Percentiles rank a stretch among this genome's conserved stretches.
phyloP scores from a whole-genome alignment of 192 early-diverging fungal species.

The Coemansia sp. region DNA sequence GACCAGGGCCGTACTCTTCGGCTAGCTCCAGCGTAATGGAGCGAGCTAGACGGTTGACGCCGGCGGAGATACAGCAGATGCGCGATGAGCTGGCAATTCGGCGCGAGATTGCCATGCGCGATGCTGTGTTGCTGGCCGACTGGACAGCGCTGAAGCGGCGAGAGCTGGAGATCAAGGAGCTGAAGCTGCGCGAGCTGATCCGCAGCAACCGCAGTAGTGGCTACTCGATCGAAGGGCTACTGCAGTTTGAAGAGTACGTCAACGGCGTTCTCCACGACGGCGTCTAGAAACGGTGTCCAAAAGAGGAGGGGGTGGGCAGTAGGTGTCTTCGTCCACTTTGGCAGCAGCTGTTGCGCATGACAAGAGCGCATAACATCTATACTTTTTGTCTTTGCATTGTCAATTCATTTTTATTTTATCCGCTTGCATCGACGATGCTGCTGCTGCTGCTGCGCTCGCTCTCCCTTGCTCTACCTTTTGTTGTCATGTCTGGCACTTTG shows the following conservation, averaged over 20 bases:
- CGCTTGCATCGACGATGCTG: neutral
- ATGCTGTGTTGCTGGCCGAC: slow-evolving; percentile 37
- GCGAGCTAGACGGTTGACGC: slow-evolving; percentile 19
- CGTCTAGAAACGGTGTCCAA: neutral
- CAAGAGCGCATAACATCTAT: no score
- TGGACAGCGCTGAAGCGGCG: slow-evolving; percentile 38
- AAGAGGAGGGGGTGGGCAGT: neutral
- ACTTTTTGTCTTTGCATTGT: neutral
- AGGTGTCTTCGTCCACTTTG: neutral
- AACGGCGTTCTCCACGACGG: slow-evolving; percentile 6
- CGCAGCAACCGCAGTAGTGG: neutral
- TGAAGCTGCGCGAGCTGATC: slow-evolving; percentile 20
- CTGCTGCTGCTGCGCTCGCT: neutral
- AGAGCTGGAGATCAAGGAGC: slow-evolving; percentile 33
- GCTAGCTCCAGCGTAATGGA: neutral
- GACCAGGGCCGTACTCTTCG: neutral
- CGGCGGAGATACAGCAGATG: slow-evolving; percentile 30
- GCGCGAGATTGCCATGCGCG: slow-evolving; percentile 31
- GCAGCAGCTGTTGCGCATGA: no score
- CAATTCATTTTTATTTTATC: neutral
- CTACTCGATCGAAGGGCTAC: slow-evolving; percentile 7
- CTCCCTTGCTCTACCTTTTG: neutral
- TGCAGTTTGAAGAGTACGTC: slow-evolving; percentile 24
- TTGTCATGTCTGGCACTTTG: neutral
- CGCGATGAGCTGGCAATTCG: slow-evolving; percentile 29